Evolutionary conservation across 1,139 yeast species (phyloP).

Genomic region (Saccharomyces hybrid): DNA sequence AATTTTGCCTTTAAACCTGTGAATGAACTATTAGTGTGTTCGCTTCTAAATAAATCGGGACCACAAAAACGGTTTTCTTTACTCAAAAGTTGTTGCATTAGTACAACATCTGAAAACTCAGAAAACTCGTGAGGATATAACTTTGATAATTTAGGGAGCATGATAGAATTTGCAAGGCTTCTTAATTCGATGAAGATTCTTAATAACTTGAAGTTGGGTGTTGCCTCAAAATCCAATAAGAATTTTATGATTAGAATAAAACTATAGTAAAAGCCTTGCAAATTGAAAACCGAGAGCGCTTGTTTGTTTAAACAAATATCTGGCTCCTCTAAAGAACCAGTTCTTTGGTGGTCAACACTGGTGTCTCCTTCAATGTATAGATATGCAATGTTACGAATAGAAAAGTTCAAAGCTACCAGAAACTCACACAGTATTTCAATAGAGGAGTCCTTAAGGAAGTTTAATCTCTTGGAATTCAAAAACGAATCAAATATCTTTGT

Average conservation of each 20-base stretch:
- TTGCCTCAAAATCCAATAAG: constrained; percentile 32
- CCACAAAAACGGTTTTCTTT: constrained; percentile 11
- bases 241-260: constrained; percentile 34
- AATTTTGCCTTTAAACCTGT: neutral
- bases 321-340: constrained; percentile 8
- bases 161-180: constrained; percentile 23
- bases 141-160: constrained; percentile 23
- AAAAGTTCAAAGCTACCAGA: constrained; percentile 27
- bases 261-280: constrained; percentile 33
- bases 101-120: constrained; percentile 7
- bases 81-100: constrained; percentile 5
- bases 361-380: constrained; percentile 4
- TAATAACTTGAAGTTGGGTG: constrained; percentile 30
- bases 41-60: constrained; percentile 1
- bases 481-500: constrained; percentile 19
- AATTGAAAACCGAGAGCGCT: constrained; percentile 28
- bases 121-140: constrained; percentile 20
- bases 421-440: constrained; percentile 26
- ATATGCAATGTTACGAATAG: constrained; percentile 27
- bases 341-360: neutral
- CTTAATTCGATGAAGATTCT: constrained; percentile 29
- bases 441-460: constrained; percentile 24
- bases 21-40: constrained; percentile 2
- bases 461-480: constrained; percentile 18
- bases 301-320: constrained; percentile 17